Base-by-base conservation (phyloP, 768 basidiomycete species). In the Roridomyces roridus region DNA sequence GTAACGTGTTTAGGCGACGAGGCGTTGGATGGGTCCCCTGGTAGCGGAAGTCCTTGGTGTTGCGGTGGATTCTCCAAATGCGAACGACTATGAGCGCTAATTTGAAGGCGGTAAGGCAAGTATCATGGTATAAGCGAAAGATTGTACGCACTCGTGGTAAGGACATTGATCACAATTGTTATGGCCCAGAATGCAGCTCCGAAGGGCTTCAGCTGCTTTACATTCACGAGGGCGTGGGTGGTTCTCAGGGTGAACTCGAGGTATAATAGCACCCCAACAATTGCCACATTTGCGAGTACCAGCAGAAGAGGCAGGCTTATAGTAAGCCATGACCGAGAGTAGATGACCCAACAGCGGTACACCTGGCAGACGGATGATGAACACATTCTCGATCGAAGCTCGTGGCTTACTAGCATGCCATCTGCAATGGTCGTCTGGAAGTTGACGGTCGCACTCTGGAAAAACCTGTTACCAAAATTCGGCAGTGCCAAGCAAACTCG, bases 341-440 rank as follows among this genome's bases (percentile, higher is more conserved):
- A 69, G 3, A 70, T 50, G 15, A 70, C 55, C 57, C 55, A 71
- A 46, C 70, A 71, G 10, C 70, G 62, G 46, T 55, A 61, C 23
- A 61, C 59, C 61, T 62, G 29, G 10, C 18, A 40, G 40, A 28
- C 9, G 20, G 44, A 34, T 21, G 34, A 21, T 25, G 36, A 43
- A 23, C 24, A 36, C 18, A 58, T 55, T 35, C 48, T 44, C 4
- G 55, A n/a, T 25, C 29, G 29, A 31, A 31, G 14, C n/a, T 31
- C 6, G 29, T 31, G 8, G 17, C 37, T 40, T 17, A 63, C 43
- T 35, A 64, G 60, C 28, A 61, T 53, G 59, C 55, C 61, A 36
- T 55, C 46, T 17, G 58, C 63, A 14, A 64, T 55, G 23, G 50
- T 29, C 14, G 36, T 29, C 39, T 57, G 57, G 11, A 55, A 43